Evolutionary conservation across 2,329 filamentous ascomycete genomes (phyloP).

Genomic region (Colletotrichum sp.): DNA sequence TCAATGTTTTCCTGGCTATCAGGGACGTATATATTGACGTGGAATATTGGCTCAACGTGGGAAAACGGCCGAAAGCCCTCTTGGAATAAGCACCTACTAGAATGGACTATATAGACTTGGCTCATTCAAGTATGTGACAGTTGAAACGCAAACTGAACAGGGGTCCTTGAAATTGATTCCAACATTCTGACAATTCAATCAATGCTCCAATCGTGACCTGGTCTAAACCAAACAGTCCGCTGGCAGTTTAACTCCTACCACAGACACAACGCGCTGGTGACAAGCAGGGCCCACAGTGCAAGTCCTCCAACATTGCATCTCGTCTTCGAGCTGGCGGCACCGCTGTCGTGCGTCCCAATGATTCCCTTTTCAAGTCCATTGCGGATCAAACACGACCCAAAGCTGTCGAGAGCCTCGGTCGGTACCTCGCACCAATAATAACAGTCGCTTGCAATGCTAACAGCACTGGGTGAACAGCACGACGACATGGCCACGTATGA

Average conservation of each 20-base stretch:
- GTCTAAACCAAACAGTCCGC: no score
- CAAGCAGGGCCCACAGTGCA: not conserved
- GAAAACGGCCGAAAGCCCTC: no score
- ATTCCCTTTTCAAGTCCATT: not conserved
- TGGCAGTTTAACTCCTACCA: no score
- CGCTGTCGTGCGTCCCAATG: accelerated
- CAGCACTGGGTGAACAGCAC: not conserved
- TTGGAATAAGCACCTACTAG: accelerated
- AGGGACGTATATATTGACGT: no score
- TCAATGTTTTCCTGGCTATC: no score
- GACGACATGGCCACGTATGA: not conserved
- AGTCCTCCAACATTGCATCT: accelerated
- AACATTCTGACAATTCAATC: no score
- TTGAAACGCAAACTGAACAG: no score
- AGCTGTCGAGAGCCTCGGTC: not conserved
- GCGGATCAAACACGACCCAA: not conserved
- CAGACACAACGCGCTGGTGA: not conserved
- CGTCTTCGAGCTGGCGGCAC: accelerated
- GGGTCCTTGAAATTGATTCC: no score
- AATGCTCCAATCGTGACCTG: no score
- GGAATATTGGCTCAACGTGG: no score
- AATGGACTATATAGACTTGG: no score
- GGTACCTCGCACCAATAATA: not conserved
- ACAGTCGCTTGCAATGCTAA: not conserved
- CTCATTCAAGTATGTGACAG: no score